Evolutionary conservation across 148 eudicot genomes (phyloP).

Genomic region (Salicornia ramosissima): DNA sequence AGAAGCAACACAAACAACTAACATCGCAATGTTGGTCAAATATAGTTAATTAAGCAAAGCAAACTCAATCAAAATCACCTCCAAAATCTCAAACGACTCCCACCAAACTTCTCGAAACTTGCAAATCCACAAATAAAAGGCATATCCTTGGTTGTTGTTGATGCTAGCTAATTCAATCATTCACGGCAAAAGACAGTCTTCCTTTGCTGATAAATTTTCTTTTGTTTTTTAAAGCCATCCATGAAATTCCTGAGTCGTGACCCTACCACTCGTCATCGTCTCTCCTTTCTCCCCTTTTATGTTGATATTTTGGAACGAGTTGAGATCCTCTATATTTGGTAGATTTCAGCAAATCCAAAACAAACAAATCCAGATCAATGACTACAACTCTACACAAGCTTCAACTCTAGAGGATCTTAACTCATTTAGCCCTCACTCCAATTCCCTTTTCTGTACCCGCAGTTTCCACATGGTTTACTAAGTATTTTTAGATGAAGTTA

Average conservation of each 20-base stretch:
- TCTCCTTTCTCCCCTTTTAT: constrained; percentile 53
- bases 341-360: too few species aligned
- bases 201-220: constrained; percentile 60
- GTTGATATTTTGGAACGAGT: constrained; percentile 60
- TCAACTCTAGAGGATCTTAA: too few species aligned
- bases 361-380: too few species aligned
- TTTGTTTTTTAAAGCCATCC: constrained; percentile 56
- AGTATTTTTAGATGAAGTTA: too few species aligned
- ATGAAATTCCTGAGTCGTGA: constrained; percentile 80
- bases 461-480: too few species aligned
- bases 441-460: too few species aligned
- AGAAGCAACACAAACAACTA: background rate
- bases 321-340: too few species aligned
- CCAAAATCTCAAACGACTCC: constrained; percentile 10
- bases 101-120: background rate
- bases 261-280: constrained; percentile 71
- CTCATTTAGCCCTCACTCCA: too few species aligned
- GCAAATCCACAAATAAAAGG: constrained; percentile 61
- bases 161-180: constrained; percentile 94
- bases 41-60: constrained; percentile 53
- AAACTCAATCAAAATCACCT: constrained; percentile 4
- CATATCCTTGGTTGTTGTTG: constrained; percentile 77
- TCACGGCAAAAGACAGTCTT: constrained; percentile 44
- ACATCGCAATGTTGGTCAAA: constrained; percentile 49
- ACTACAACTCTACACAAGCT: too few species aligned